phyloP scores from a whole-genome alignment of 2,329 filamentous ascomycete genomes.

The Gliomastix tumulicola region DNA sequence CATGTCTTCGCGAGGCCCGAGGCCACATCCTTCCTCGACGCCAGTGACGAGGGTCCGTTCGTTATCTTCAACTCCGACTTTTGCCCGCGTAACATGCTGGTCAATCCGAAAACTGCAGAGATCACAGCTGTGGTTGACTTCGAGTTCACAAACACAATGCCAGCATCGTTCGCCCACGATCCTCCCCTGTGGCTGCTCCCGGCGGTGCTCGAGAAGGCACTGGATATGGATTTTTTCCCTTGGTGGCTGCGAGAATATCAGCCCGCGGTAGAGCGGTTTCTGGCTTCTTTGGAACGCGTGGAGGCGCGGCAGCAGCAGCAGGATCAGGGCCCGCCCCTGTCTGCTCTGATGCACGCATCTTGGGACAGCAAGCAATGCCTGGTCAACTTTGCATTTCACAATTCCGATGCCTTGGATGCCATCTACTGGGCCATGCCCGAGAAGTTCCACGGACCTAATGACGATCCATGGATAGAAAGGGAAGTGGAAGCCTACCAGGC shows the following conservation, averaged over 20 bases:
- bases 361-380: constrained; percentile 25
- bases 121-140: constrained; percentile 29
- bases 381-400: constrained; percentile 27
- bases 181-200: constrained; percentile 31
- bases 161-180: constrained; percentile 26
- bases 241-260: constrained; percentile 17
- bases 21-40: no score
- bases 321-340: constrained; percentile 6
- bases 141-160: constrained; percentile 33
- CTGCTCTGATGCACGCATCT: constrained; percentile 22
- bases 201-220: constrained; percentile 11
- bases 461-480: no score
- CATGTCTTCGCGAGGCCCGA: no score
- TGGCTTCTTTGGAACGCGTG: constrained; percentile 21
- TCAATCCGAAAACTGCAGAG: constrained; percentile 21
- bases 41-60: constrained; percentile 25
- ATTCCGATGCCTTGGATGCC: constrained; percentile 24
- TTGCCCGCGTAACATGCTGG: constrained; percentile 27
- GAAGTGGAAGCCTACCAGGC: no score
- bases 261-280: constrained; percentile 25
- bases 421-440: constrained; percentile 24
- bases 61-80: constrained; percentile 30
- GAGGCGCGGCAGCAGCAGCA: constrained; percentile 7
- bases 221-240: constrained; percentile 11
- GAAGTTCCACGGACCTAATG: no score